Conservation (phyloP, 495 filamentous ascomycete species). For the Wilcoxina mikolae region DNA sequence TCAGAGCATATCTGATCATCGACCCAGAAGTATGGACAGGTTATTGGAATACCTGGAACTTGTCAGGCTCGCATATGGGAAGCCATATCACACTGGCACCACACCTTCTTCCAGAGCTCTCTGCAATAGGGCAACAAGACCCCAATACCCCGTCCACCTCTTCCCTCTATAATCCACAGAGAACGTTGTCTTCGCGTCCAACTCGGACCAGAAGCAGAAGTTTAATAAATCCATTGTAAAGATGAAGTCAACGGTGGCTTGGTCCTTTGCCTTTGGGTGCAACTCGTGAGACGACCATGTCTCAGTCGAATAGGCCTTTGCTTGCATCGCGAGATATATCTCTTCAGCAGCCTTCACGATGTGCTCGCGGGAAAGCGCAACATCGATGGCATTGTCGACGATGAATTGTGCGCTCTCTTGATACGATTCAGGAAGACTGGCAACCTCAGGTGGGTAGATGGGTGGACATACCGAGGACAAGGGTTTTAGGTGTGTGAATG, state of each 20-base stretch:
- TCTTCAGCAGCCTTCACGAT: conserved; percentile 65
- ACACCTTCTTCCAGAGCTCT: conserved; percentile 78
- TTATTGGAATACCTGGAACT: conserved; percentile 68
- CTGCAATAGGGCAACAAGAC: conserved; percentile 71
- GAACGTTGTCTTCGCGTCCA: conserved; percentile 50
- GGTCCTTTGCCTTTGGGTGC: conserved; percentile 70
- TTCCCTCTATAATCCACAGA: conserved; percentile 63
- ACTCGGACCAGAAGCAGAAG: conserved; percentile 86
- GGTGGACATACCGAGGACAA: conserved; percentile 41
- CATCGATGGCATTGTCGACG: conserved; percentile 85
- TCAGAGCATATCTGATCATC: conserved; percentile 63
- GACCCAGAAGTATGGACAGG: conserved; percentile 73
- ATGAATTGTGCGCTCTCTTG: conserved; percentile 61
- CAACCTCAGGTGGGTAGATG: background rate
- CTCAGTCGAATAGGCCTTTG: conserved; percentile 65
- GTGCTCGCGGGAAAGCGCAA: conserved; percentile 62
- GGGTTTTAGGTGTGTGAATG: conserved; percentile 49
- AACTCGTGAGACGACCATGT: conserved; percentile 79
- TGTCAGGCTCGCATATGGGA: conserved; percentile 5
- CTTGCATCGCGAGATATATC: conserved; percentile 68
- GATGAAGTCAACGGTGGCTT: conserved; percentile 71
- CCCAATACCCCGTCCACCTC: conserved; percentile 90
- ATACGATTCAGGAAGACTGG: background rate
- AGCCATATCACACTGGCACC: background rate
- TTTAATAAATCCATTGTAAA: conserved; percentile 95